phyloP scores from a whole-genome alignment of 2,329 filamentous ascomycete species.

The Cryphonectria naterciae region DNA sequence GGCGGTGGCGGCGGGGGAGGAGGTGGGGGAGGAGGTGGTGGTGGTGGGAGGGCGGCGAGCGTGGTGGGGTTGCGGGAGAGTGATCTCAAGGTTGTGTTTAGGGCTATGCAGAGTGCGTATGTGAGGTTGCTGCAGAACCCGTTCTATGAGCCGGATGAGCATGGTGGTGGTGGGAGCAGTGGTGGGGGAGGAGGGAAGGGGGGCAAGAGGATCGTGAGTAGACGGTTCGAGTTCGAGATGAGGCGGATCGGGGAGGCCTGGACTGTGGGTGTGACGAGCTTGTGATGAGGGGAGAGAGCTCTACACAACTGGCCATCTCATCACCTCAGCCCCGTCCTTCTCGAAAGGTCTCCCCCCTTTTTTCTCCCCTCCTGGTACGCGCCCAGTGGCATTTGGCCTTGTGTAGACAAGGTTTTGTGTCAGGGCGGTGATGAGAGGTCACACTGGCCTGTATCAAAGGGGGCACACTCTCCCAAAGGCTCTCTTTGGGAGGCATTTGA shows the following conservation, averaged over 20 bases:
- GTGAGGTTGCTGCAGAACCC: conserved; percentile 88
- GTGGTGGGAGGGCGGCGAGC: conserved; percentile 35
- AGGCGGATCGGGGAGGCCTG: conserved; percentile 83
- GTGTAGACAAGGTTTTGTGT: background rate
- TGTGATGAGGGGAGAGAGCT: conserved; percentile 47
- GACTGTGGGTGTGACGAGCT: conserved; percentile 70
- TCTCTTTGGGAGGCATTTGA: background rate
- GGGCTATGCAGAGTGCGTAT: conserved; percentile 90
- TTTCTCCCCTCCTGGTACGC: background rate
- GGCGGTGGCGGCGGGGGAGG: conserved; percentile 5
- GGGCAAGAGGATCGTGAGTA: conserved; percentile 77
- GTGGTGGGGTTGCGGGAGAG: conserved; percentile 77
- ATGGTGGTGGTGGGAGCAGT: conserved; percentile 58
- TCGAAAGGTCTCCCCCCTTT: background rate
- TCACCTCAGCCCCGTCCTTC: background rate
- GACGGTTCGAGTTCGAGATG: conserved; percentile 80
- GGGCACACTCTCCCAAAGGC: background rate
- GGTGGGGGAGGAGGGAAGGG: conserved; percentile 71
- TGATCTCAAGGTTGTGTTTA: conserved; percentile 90
- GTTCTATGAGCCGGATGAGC: conserved; percentile 89
- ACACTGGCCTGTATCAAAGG: background rate
- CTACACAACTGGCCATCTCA: background rate
- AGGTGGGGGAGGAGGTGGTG: conserved; percentile 52
- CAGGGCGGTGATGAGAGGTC: background rate
- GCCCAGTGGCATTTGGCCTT: background rate